phyloP scores from a whole-genome alignment of 139 green algal species.

The Chlorella vulgaris region DNA sequence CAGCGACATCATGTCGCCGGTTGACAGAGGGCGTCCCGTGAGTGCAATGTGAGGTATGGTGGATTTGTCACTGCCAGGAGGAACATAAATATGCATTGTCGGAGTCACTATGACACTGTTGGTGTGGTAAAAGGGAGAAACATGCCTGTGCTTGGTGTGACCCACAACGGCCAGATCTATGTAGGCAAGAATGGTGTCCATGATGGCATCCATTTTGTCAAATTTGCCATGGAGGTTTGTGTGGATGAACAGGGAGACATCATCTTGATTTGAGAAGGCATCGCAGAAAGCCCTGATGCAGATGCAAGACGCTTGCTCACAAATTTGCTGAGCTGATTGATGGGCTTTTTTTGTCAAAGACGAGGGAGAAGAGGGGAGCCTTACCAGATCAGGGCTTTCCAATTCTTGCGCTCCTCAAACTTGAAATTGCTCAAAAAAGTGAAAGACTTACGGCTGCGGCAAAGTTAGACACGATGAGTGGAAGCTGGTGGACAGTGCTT shows the following conservation, averaged over 20 bases:
- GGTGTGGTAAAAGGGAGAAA: neutral
- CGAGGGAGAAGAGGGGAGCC: neutral
- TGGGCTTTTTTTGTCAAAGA: too few species aligned
- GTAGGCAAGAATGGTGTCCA: neutral
- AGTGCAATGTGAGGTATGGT: slow-evolving; percentile 10
- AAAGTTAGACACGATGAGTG: neutral
- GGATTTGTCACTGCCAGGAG: neutral
- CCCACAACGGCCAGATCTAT: slow-evolving; percentile 8
- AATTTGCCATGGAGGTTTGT: slow-evolving; percentile 23
- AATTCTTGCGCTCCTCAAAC: slow-evolving; percentile 39
- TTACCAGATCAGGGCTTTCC: slow-evolving; percentile 14
- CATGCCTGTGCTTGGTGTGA: neutral
- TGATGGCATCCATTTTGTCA: slow-evolving; percentile 8
- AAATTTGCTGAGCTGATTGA: neutral
- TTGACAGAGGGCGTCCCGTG: slow-evolving; percentile 12
- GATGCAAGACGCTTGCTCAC: neutral
- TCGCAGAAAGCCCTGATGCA: slow-evolving; percentile 13
- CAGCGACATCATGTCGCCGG: slow-evolving; percentile 13
- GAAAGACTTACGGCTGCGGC: slow-evolving; percentile 1
- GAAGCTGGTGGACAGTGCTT: too few species aligned
- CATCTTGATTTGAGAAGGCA: neutral
- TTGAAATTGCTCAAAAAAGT: slow-evolving; percentile 31
- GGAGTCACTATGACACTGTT: too few species aligned
- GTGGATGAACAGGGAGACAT: slow-evolving; percentile 26
- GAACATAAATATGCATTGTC: neutral